Percentiles rank a stretch among this genome's conserved stretches.
Conservation (phyloP, 768 basidiomycete species). For the Sporobolomyces roseus region DNA sequence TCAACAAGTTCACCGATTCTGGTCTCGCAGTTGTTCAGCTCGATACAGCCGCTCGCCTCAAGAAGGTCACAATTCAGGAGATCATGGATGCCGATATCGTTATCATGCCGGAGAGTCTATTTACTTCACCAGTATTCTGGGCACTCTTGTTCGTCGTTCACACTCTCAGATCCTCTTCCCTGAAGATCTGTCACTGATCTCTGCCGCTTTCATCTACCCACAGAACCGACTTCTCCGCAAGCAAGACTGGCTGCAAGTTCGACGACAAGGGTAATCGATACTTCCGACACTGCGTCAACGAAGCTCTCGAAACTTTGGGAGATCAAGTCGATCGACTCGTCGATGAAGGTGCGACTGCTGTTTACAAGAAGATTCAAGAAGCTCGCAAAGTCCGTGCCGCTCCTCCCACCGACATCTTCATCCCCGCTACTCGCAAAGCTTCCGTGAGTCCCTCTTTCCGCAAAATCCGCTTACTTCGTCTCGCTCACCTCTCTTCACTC, state of each 20-base stretch:
- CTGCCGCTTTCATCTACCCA: no score
- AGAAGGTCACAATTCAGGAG: constrained; percentile 66
- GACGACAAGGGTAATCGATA: constrained; percentile 62
- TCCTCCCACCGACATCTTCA: constrained; percentile 48
- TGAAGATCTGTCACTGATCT: background rate
- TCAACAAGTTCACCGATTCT: constrained; percentile 68
- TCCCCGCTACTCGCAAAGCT: constrained; percentile 6
- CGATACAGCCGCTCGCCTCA: constrained; percentile 66
- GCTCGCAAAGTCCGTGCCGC: constrained; percentile 53
- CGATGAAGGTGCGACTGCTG: constrained; percentile 61
- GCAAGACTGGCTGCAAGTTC: constrained; percentile 48
- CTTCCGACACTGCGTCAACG: constrained; percentile 76
- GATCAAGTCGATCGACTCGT: constrained; percentile 67
- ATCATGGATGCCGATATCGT: constrained; percentile 79
- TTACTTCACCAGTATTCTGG: constrained; percentile 65
- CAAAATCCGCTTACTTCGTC: background rate
- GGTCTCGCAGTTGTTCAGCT: constrained; percentile 65
- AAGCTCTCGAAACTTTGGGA: constrained; percentile 58
- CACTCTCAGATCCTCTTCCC: constrained; percentile 50
- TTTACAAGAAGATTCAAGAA: constrained; percentile 63
- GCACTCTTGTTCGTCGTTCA: constrained; percentile 16
- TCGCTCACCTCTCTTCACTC: background rate
- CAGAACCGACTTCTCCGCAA: constrained; percentile 66
- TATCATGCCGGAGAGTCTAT: constrained; percentile 78
- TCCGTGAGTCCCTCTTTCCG: constrained; percentile 1